Conservation (phyloP, 306 rosid species). For the Hippophae tibetana region DNA sequence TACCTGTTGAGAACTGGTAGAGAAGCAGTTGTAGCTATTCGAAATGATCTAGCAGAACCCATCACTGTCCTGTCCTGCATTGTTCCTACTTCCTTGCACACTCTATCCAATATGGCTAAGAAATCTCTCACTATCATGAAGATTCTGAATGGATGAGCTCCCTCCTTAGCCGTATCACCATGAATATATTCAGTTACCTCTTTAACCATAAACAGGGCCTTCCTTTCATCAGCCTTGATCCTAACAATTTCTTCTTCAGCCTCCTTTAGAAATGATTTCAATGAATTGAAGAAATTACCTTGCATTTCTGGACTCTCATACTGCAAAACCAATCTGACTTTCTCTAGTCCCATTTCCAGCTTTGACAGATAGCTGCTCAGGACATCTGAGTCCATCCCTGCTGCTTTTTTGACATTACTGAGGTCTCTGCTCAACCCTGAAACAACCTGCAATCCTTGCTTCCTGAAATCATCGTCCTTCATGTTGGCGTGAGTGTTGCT, state of each 20-base stretch:
- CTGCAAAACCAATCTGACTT: constrained; percentile 66
- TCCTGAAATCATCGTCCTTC: constrained; percentile 65
- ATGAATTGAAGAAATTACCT: constrained; percentile 65
- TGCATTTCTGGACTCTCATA: constrained; percentile 53
- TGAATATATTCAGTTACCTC: constrained; percentile 87
- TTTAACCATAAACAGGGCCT: constrained; percentile 76
- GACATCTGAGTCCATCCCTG: constrained; percentile 98
- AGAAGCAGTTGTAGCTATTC: constrained; percentile 64
- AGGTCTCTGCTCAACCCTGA: constrained; percentile 90
- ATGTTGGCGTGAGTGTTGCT: constrained; percentile 31
- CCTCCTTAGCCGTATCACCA: constrained; percentile 80
- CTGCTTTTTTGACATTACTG: constrained; percentile 70
- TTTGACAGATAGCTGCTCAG: constrained; percentile 77
- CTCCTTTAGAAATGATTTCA: constrained; percentile 62
- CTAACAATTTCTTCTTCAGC: constrained; percentile 69
- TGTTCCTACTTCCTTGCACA: constrained; percentile 91
- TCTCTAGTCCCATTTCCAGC: constrained; percentile 91
- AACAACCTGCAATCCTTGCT: constrained; percentile 85
- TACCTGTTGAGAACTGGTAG: constrained; percentile 84
- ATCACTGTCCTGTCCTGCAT: constrained; percentile 73
- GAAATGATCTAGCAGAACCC: constrained; percentile 83
- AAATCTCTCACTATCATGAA: constrained; percentile 94
- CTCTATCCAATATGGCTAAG: constrained; percentile 63
- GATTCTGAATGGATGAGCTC: constrained; percentile 89
- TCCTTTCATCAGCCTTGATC: constrained; percentile 64